These are phyloP conservation scores for Lyophyllum shimeji DNA, from an alignment of 768 basidiomycete species.

Conservation along the genomic window DNA sequence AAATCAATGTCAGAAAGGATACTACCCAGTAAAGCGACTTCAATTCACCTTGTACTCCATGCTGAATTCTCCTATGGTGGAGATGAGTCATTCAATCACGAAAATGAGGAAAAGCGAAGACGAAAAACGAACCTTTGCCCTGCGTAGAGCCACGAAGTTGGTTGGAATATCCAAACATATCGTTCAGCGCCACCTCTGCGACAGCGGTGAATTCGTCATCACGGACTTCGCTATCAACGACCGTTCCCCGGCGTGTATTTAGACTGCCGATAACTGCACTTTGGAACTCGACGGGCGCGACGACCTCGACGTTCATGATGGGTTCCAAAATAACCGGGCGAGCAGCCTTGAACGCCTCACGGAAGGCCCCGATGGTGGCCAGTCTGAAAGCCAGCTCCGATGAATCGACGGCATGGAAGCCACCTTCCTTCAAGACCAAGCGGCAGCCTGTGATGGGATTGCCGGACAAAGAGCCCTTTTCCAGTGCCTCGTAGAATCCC, in stretches of 20 bases:
- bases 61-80: slow-evolving; percentile 62
- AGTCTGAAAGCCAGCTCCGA: slow-evolving; percentile 94
- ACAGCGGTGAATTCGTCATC: slow-evolving; percentile 94
- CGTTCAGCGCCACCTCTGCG: slow-evolving; percentile 92
- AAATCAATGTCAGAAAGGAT: slow-evolving; percentile 6
- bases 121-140: slow-evolving; percentile 68
- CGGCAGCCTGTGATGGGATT: slow-evolving; percentile 85
- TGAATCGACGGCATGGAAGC: slow-evolving; percentile 92
- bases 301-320: slow-evolving; percentile 98
- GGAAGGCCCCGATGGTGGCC: slow-evolving; percentile 89
- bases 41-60: slow-evolving; percentile 73
- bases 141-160: slow-evolving; percentile 92
- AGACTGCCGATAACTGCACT: slow-evolving; percentile 91
- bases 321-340: slow-evolving; percentile 88
- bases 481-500: slow-evolving; percentile 94
- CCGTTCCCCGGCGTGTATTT: slow-evolving; percentile 90
- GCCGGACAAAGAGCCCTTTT: slow-evolving; percentile 88
- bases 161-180: slow-evolving; percentile 98
- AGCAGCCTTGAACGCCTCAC: slow-evolving; percentile 80
- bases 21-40: background rate
- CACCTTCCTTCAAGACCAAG: slow-evolving; percentile 89
- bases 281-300: slow-evolving; percentile 96
- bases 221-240: slow-evolving; percentile 93
- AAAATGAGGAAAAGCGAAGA: background rate
- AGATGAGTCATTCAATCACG: background rate